Percentiles rank a stretch among this genome's conserved stretches.
Conservation (phyloP, 208 protist species). For the Crithidia expoeki region DNA sequence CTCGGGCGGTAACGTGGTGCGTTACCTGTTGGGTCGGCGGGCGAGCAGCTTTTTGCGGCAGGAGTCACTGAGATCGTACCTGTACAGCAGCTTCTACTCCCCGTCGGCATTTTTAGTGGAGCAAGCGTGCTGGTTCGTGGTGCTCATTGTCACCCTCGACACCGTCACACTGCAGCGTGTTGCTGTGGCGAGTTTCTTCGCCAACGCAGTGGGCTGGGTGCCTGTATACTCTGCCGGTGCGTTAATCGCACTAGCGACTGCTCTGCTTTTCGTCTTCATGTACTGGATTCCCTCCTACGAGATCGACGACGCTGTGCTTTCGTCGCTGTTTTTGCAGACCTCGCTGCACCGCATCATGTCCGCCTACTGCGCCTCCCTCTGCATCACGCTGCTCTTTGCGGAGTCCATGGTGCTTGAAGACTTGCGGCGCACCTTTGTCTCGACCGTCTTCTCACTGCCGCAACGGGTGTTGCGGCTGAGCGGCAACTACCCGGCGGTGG, state of each 20-base stretch:
- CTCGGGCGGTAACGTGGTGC: slow-evolving; percentile 21
- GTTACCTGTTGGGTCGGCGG: slow-evolving; percentile 27
- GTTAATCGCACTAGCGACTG: slow-evolving; percentile 12
- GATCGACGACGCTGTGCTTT: slow-evolving; percentile 24
- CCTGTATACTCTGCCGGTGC: slow-evolving; percentile 25
- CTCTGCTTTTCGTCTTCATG: slow-evolving; percentile 23
- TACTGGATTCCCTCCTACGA: slow-evolving; percentile 30
- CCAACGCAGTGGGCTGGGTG: slow-evolving; percentile 24
- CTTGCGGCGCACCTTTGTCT: slow-evolving; percentile 26
- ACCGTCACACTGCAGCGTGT: slow-evolving; percentile 31
- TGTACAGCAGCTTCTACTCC: slow-evolving; percentile 38
- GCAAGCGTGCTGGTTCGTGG: slow-evolving; percentile 37
- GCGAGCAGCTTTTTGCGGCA: slow-evolving; percentile 14
- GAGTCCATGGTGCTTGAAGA: slow-evolving; percentile 35
- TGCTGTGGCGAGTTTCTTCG: slow-evolving; percentile 32
- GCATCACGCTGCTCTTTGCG: slow-evolving; percentile 38
- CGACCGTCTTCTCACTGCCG: slow-evolving; percentile 25
- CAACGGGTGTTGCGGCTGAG: slow-evolving; percentile 27
- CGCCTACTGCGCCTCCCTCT: slow-evolving; percentile 44
- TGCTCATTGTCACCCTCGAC: slow-evolving; percentile 21
- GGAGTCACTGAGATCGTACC: slow-evolving; percentile 34
- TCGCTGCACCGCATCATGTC: slow-evolving; percentile 21
- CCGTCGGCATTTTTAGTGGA: slow-evolving; percentile 41
- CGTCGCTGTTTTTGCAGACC: slow-evolving; percentile 7
- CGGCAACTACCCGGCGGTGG: slow-evolving; percentile 8